These are phyloP conservation scores for Citrus glauca DNA, from an alignment of 345 rosid species.

Conservation along the genomic window DNA sequence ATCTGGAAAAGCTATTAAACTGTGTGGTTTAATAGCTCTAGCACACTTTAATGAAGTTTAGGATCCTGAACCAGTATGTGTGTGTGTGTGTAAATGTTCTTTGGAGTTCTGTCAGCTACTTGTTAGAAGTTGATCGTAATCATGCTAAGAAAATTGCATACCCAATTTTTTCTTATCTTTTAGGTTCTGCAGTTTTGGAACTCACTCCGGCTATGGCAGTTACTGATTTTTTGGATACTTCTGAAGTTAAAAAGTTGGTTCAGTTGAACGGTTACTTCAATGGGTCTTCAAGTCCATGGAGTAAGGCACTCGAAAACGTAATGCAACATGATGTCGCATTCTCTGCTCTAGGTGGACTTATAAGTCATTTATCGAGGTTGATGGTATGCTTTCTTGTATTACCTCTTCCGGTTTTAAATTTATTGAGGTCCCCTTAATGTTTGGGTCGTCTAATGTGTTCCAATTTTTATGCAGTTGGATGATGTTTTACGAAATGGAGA, in stretches of 20 bases:
- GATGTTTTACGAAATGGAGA: slow-evolving; percentile 74
- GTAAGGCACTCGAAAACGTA: slow-evolving; percentile 42
- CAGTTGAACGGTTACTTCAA: slow-evolving; percentile 63
- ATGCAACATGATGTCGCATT: slow-evolving; percentile 45
- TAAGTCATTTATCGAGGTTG: slow-evolving; percentile 74
- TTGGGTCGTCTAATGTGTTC: slow-evolving; percentile 1
- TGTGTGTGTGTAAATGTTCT: neutral
- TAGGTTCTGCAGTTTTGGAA: slow-evolving; percentile 61
- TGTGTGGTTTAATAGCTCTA: too few species aligned
- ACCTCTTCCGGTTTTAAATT: neutral
- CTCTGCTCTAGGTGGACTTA: slow-evolving; percentile 78
- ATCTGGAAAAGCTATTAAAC: too few species aligned
- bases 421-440: neutral
- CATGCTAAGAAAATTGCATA: neutral
- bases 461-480: slow-evolving; percentile 48
- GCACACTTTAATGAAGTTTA: too few species aligned
- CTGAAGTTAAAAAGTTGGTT: slow-evolving; percentile 64
- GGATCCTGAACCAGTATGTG: too few species aligned
- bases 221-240: slow-evolving; percentile 49
- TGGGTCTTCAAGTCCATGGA: slow-evolving; percentile 53
- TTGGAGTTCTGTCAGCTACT: neutral
- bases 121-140: neutral
- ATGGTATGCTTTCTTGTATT: slow-evolving; percentile 51
- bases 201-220: slow-evolving; percentile 49
- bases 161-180: slow-evolving; percentile 1